phyloP scores from a whole-genome alignment of 2,329 filamentous ascomycete species.

The Pochonia chlamydosporia region DNA sequence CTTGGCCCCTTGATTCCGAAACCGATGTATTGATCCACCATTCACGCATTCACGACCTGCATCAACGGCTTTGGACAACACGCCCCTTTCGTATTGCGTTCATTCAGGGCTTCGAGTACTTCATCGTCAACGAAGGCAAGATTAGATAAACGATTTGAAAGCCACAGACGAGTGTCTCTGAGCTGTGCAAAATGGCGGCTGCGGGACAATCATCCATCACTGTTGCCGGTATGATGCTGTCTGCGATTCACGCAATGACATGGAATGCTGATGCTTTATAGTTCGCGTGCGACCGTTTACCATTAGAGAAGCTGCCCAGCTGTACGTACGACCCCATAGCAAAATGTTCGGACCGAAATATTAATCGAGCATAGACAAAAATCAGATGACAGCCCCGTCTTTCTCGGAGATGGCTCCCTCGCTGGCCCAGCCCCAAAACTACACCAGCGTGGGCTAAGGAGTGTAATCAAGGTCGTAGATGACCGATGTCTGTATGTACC shows the following conservation, averaged over 20 bases:
- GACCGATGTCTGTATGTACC: conserved; percentile 82
- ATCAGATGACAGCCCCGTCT: conserved; percentile 79
- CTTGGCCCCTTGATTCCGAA: background rate
- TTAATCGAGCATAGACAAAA: conserved; percentile 40
- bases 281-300: conserved; percentile 68
- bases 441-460: conserved; percentile 76
- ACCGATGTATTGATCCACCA: too few relatives aligned
- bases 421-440: conserved; percentile 86
- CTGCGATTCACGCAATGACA: background rate
- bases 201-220: conserved; percentile 48
- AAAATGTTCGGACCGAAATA: background rate
- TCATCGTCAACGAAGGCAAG: background rate
- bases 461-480: conserved; percentile 94
- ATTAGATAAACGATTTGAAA: background rate
- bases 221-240: conserved; percentile 41
- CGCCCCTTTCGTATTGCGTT: too few relatives aligned
- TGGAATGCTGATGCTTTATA: conserved; percentile 25
- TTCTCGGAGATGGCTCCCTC: conserved; percentile 93
- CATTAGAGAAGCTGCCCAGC: conserved; percentile 90
- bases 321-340: conserved; percentile 42
- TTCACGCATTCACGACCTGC: too few relatives aligned
- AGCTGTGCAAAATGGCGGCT: conserved; percentile 17
- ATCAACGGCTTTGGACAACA: too few relatives aligned
- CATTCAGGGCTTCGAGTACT: too few relatives aligned
- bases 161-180: background rate